Conservation (phyloP, 1,284 basidiomycete genomes). For the Singerocomus inundabilis region DNA sequence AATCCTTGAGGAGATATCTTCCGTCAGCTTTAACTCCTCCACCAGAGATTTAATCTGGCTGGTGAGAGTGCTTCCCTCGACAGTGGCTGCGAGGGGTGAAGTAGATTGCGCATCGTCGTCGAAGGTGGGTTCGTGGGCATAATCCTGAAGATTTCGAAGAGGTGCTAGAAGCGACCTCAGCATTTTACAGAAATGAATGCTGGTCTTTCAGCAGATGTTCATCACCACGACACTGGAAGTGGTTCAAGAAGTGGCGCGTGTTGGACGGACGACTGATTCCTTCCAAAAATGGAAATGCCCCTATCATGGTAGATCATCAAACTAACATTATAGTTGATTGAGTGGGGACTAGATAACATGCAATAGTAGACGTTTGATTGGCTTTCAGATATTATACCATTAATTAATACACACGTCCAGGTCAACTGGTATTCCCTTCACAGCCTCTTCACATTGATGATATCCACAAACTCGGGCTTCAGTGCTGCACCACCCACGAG, state of each 20-base stretch:
- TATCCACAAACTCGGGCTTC: slow-evolving; percentile 95
- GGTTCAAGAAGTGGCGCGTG: background rate
- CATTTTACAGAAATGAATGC: slow-evolving; percentile 13
- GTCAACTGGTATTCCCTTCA: slow-evolving; percentile 7
- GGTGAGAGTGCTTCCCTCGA: slow-evolving; percentile 1
- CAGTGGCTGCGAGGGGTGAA: background rate
- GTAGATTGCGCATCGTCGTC: slow-evolving; percentile 4
- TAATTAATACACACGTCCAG: background rate
- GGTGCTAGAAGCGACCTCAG: slow-evolving; percentile 30
- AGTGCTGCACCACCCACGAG: slow-evolving; percentile 97
- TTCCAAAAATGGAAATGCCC: background rate
- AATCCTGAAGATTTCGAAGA: slow-evolving; percentile 28
- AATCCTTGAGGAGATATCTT: slow-evolving; percentile 19
- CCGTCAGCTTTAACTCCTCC: slow-evolving; percentile 26
- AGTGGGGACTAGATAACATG: too few species aligned
- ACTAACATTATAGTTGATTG: too few species aligned
- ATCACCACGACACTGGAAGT: slow-evolving; percentile 1
- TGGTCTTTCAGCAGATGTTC: slow-evolving; percentile 2
- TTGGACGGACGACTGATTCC: background rate
- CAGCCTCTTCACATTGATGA: slow-evolving; percentile 71
- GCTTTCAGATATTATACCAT: background rate
- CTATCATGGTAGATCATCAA: background rate
- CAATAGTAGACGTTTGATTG: background rate
- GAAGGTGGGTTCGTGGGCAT: slow-evolving; percentile 2
- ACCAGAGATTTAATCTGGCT: slow-evolving; percentile 17